Evolutionary conservation across 768 basidiomycete genomes (phyloP).

Genomic region (Psilocybe sp.): DNA sequence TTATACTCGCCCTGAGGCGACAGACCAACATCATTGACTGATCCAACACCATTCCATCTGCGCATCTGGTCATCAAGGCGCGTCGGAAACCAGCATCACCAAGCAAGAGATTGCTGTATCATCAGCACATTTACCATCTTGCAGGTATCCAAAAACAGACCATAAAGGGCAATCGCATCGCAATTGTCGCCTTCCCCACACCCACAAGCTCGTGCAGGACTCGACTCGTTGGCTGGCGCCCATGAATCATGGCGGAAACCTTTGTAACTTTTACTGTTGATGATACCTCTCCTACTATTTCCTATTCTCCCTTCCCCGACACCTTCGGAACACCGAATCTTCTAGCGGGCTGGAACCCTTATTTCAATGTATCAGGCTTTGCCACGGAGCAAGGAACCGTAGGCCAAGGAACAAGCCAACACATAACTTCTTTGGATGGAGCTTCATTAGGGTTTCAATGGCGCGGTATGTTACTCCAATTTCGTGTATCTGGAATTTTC

Average conservation of each 20-base stretch:
- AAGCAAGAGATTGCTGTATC: too few relatives aligned
- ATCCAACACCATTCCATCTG: too few relatives aligned
- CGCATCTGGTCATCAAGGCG: too few relatives aligned
- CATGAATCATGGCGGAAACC: slow-evolving; percentile 17
- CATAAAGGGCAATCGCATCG: too few relatives aligned
- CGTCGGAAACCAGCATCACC: too few relatives aligned
- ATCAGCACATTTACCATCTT: too few relatives aligned
- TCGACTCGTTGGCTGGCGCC: slow-evolving; percentile 11
- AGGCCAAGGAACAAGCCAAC: slow-evolving; percentile 56
- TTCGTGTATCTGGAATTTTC: not conserved
- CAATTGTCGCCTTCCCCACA: not conserved
- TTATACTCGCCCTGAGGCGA: too few relatives aligned
- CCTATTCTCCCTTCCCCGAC: slow-evolving; percentile 61
- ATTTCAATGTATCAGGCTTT: slow-evolving; percentile 51
- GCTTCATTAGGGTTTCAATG: slow-evolving; percentile 56
- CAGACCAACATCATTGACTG: too few relatives aligned
- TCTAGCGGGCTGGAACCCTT: slow-evolving; percentile 66
- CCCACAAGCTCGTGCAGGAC: slow-evolving; percentile 17
- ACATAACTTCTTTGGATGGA: slow-evolving; percentile 59
- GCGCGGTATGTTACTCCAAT: slow-evolving; percentile 47
- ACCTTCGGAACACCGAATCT: slow-evolving; percentile 47
- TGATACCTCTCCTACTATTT: slow-evolving; percentile 64
- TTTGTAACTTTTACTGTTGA: slow-evolving; percentile 47
- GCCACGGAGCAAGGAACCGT: slow-evolving; percentile 34
- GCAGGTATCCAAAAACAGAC: too few relatives aligned